Evolutionary conservation across 495 filamentous ascomycete genomes (phyloP).

Genomic region (Lasiosphaeria miniovina): DNA sequence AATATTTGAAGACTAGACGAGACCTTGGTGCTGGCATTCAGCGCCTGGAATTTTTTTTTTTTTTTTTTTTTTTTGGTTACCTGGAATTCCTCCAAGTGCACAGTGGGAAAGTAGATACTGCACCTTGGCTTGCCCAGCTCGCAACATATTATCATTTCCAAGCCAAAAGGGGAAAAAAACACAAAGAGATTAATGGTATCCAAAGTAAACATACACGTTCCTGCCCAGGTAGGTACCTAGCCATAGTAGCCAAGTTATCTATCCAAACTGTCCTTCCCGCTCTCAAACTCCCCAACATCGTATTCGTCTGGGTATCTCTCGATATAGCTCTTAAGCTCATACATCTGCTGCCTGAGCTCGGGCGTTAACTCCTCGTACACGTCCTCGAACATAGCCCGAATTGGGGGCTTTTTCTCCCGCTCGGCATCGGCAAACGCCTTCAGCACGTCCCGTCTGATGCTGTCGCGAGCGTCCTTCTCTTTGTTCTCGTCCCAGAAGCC

Average conservation of each 20-base stretch:
- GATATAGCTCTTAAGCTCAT: constrained; percentile 68
- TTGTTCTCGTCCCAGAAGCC: constrained; percentile 79
- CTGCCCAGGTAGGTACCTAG: no score
- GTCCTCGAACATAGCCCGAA: constrained; percentile 78
- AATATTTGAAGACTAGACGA: no score
- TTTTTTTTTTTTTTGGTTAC: no score
- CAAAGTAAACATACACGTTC: no score
- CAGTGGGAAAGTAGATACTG: no score
- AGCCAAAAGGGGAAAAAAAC: no score
- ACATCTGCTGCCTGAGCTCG: constrained; percentile 76
- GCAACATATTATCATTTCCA: no score
- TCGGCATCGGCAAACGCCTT: constrained; percentile 85
- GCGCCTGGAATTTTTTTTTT: no score
- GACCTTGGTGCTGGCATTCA: no score
- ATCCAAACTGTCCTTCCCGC: constrained; percentile 63
- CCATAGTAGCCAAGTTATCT: constrained; percentile 9
- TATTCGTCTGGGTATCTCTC: constrained; percentile 93
- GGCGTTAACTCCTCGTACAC: constrained; percentile 85
- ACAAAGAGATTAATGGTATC: no score
- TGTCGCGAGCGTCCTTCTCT: constrained; percentile 68
- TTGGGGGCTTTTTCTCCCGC: constrained; percentile 79
- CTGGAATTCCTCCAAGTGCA: no score
- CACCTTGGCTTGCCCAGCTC: no score
- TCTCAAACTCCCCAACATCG: constrained; percentile 74
- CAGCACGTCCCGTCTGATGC: constrained; percentile 68